phyloP scores from a whole-genome alignment of 306 rosid species.

The Arachis stenosperma region DNA sequence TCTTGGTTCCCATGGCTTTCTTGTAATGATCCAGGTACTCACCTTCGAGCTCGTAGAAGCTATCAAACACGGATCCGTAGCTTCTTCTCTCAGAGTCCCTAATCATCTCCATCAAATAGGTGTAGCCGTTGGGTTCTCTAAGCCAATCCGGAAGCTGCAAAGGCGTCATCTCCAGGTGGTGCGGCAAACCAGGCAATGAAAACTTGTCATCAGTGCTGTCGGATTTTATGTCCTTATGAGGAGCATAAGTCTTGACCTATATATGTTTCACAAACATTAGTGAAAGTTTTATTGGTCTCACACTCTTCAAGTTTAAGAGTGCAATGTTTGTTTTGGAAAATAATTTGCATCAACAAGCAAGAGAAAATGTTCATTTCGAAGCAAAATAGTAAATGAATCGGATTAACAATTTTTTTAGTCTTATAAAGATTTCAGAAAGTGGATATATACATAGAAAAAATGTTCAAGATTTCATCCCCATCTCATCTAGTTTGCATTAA shows the following conservation, averaged over 20 bases:
- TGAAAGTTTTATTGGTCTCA: too few species aligned
- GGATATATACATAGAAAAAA: too few species aligned
- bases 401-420: too few species aligned
- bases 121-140: slow-evolving; percentile 27
- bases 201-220: slow-evolving; percentile 32
- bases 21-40: slow-evolving; percentile 36
- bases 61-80: slow-evolving; percentile 43
- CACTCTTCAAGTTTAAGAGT: too few species aligned
- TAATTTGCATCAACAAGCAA: too few species aligned
- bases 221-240: slow-evolving; percentile 27
- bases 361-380: too few species aligned
- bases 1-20: slow-evolving; percentile 35
- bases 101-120: slow-evolving; percentile 23
- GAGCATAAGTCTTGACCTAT: neutral
- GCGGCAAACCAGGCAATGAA: slow-evolving; percentile 36
- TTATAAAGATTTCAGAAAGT: too few species aligned
- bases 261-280: too few species aligned
- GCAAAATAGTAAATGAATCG: too few species aligned
- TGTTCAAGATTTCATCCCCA: too few species aligned
- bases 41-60: slow-evolving; percentile 46
- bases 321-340: too few species aligned
- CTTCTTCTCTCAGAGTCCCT: slow-evolving; percentile 44
- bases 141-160: slow-evolving; percentile 50
- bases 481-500: too few species aligned
- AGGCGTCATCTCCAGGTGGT: slow-evolving; percentile 42